phyloP scores from a whole-genome alignment of 192 early-diverging fungal genomes.

The Rhizophagus sp. region DNA sequence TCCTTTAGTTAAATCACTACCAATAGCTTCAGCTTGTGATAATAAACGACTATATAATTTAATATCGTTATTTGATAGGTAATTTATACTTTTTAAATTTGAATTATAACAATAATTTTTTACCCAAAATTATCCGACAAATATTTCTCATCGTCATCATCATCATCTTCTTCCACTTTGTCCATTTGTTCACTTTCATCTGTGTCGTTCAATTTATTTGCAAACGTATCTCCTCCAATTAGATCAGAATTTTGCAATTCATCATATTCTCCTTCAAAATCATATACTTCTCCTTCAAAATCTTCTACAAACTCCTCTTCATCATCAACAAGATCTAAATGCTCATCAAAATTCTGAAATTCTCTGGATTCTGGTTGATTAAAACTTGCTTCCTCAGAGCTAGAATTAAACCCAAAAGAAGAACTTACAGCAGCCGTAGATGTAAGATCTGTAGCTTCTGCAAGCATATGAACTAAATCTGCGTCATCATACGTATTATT shows the following conservation, averaged over 20 bases:
- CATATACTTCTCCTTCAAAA: background rate
- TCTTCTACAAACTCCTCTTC: background rate
- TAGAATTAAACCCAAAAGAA: background rate
- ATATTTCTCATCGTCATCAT: constrained; percentile 13
- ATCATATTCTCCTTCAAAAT: background rate
- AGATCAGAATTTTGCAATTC: background rate
- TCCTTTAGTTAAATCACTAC: constrained; percentile 13
- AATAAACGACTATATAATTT: constrained; percentile 11
- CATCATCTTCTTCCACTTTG: background rate
- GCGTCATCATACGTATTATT: constrained; percentile 17
- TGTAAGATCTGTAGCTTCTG: constrained; percentile 3
- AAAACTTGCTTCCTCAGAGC: background rate
- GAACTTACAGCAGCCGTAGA: background rate
- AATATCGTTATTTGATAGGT: background rate
- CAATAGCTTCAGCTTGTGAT: constrained; percentile 22
- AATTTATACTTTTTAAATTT: background rate
- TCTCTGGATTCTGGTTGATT: background rate
- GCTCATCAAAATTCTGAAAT: background rate
- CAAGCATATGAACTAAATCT: constrained; percentile 8
- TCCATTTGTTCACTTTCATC: background rate
- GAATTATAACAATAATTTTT: background rate
- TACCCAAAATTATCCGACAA: constrained; percentile 2
- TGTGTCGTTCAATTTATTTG: background rate
- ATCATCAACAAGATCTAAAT: background rate
- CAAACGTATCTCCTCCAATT: background rate